A percentile compares a stretch with the other conserved stretches of the same genome.
These are phyloP conservation scores for Eimeria zaria DNA, from an alignment of 169 alveolate species.

Conservation along the genomic window DNA sequence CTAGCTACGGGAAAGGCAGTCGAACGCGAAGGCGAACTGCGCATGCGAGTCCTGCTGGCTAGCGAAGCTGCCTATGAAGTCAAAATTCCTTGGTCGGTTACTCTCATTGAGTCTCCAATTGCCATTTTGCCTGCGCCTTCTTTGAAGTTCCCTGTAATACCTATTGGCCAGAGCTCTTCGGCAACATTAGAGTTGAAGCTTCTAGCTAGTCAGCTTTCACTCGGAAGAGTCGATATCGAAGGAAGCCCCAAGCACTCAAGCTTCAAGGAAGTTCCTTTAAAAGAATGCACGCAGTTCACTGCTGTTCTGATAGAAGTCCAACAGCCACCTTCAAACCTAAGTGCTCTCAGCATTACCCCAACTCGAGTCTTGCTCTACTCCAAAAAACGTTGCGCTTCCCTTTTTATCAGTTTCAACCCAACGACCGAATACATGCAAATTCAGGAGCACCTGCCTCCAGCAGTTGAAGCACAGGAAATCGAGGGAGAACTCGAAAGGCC, in stretches of 20 bases:
- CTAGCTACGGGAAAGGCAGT: slow-evolving; percentile 63
- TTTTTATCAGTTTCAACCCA: slow-evolving; percentile 42
- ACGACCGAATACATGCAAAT: slow-evolving; percentile 57
- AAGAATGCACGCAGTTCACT: slow-evolving; percentile 25
- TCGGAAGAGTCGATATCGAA: slow-evolving; percentile 9
- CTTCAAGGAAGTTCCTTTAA: neutral
- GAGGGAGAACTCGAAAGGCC: neutral
- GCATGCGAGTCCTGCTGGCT: slow-evolving; percentile 69
- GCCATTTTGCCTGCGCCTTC: slow-evolving; percentile 57
- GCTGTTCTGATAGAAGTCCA: slow-evolving; percentile 52
- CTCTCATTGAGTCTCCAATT: slow-evolving; percentile 19
- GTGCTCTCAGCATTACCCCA: slow-evolving; percentile 43
- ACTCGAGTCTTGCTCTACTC: slow-evolving; percentile 21
- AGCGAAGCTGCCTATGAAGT: slow-evolving; percentile 74
- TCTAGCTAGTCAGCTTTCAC: neutral
- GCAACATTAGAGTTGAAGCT: slow-evolving; percentile 66
- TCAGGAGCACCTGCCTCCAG: neutral
- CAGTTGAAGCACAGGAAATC: neutral
- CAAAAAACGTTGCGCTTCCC: slow-evolving; percentile 55
- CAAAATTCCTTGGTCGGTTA: slow-evolving; percentile 53
- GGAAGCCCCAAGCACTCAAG: neutral
- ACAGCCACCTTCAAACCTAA: slow-evolving; percentile 37
- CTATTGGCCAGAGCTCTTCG: slow-evolving; percentile 45
- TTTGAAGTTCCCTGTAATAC: slow-evolving; percentile 55
- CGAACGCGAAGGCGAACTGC: slow-evolving; percentile 41